Percentiles rank a stretch among this genome's conserved stretches.
Evolutionary conservation across 139 green algal species (phyloP).

Genomic region (Chlorella sp.): DNA sequence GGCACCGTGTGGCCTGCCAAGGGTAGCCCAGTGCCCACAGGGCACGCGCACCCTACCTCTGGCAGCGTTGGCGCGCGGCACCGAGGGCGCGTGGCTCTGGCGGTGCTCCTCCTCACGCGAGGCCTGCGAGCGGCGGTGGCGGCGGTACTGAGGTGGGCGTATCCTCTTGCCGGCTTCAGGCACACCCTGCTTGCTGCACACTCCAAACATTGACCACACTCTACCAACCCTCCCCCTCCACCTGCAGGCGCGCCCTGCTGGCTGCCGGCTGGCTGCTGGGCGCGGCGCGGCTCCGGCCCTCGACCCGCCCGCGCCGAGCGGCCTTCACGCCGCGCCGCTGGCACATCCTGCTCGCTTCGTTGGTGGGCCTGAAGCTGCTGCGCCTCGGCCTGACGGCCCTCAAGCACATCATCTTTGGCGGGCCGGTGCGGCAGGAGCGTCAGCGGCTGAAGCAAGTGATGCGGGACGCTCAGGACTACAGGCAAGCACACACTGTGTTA

Average conservation of each 20-base stretch:
- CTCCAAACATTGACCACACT: not conserved
- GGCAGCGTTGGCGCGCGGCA: not conserved
- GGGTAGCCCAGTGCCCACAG: no score
- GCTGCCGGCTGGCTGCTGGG: conserved; percentile 11
- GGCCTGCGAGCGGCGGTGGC: not conserved
- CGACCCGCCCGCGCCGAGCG: not conserved
- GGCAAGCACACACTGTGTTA: not conserved
- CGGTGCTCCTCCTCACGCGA: not conserved
- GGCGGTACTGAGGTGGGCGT: not conserved
- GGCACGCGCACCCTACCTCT: no score
- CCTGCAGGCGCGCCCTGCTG: not conserved
- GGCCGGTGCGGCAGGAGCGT: not conserved
- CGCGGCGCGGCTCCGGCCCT: not conserved
- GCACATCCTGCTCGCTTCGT: conserved; percentile 2
- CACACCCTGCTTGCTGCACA: not conserved
- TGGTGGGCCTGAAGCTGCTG: not conserved
- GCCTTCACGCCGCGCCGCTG: conserved; percentile 24
- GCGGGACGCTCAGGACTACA: not conserved
- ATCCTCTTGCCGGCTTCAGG: not conserved
- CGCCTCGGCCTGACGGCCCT: not conserved
- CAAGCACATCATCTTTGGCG: not conserved
- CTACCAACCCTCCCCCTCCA: no score
- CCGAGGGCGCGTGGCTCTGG: not conserved
- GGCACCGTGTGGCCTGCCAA: not conserved
- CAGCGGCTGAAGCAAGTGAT: not conserved